phyloP scores from a whole-genome alignment of 768 basidiomycete genomes.

The Phylloporus rhodoxanthus region DNA sequence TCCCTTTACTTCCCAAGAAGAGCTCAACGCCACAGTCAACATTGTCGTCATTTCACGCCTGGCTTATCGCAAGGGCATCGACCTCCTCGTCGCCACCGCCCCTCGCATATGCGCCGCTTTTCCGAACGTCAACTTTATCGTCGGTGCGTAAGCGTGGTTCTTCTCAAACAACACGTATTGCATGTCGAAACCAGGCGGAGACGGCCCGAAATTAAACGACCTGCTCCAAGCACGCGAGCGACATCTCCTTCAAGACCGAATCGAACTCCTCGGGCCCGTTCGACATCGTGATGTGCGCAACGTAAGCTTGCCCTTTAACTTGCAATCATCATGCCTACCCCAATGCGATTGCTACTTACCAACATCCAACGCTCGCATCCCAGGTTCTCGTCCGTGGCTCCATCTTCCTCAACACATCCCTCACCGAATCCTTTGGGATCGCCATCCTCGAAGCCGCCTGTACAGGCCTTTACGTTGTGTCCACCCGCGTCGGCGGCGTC shows the following conservation, averaged over 20 bases:
- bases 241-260: constrained; percentile 80
- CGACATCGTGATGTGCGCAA: constrained; percentile 76
- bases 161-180: not conserved
- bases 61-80: constrained; percentile 94
- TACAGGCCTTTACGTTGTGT: constrained; percentile 89
- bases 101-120: constrained; percentile 83
- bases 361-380: not conserved
- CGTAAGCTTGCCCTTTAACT: constrained; percentile 36
- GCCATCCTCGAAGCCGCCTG: constrained; percentile 97
- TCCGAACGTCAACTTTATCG: constrained; percentile 81
- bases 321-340: not conserved
- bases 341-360: not conserved
- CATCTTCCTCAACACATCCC: constrained; percentile 91
- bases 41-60: constrained; percentile 88
- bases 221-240: constrained; percentile 94
- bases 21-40: constrained; percentile 51
- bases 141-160: constrained; percentile 44
- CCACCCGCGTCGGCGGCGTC: constrained; percentile 90
- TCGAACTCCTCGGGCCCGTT: constrained; percentile 83
- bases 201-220: constrained; percentile 93
- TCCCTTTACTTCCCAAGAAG: not conserved
- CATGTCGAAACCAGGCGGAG: constrained; percentile 57
- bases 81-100: constrained; percentile 87
- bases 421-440: constrained; percentile 96
- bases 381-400: constrained; percentile 83